Evolutionary conservation across 2,329 filamentous ascomycete genomes (phyloP).

Genomic region (Verticillium zaregamsianum): DNA sequence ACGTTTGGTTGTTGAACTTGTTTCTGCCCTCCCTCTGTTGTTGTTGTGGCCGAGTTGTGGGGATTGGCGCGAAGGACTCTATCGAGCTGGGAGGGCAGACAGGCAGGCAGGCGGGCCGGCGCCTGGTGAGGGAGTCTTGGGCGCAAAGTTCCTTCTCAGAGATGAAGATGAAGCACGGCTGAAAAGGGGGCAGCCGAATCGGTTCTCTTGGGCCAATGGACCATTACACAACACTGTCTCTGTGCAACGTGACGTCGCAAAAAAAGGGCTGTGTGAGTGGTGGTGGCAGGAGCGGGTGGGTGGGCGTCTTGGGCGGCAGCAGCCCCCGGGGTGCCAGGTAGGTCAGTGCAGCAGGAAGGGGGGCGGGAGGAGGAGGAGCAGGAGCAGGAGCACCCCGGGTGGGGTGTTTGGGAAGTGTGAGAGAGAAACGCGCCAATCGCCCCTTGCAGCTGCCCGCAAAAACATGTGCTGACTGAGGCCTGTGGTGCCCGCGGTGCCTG

Average conservation of each 20-base stretch:
- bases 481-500: neutral
- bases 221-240: neutral
- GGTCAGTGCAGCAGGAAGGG: neutral
- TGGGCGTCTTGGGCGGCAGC: neutral
- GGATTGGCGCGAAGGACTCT: no score
- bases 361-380: neutral
- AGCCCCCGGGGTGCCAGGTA: neutral
- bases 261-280: neutral
- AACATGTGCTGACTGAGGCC: neutral
- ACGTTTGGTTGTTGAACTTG: neutral
- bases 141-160: neutral
- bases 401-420: slow-evolving; percentile 8
- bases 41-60: neutral
- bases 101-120: no score
- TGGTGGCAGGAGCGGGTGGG: neutral
- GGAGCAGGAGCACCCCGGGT: neutral
- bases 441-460: slow-evolving; percentile 4
- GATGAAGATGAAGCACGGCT: neutral
- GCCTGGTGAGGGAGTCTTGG: neutral
- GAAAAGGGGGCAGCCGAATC: neutral
- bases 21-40: neutral
- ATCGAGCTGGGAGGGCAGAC: no score
- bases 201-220: neutral
- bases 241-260: slow-evolving; percentile 2
- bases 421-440: slow-evolving; percentile 9